Evolutionary conservation across 2,329 filamentous ascomycete genomes (phyloP).

Genomic region (Microsporum canis): DNA sequence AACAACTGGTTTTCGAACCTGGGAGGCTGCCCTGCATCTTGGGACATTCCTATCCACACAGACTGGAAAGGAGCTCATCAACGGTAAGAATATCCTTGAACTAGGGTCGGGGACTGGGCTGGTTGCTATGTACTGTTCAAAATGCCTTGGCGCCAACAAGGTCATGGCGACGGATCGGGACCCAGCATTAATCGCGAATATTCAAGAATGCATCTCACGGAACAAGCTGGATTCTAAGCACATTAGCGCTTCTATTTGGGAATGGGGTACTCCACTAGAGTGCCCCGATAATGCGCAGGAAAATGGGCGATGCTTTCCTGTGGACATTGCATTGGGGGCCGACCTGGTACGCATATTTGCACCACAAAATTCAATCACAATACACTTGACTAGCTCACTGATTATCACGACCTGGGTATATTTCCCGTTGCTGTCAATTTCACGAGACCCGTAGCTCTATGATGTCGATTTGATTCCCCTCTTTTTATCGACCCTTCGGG

Average conservation of each 20-base stretch:
- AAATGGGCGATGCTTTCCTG: slow-evolving; percentile 8
- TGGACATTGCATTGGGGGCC: slow-evolving; percentile 34
- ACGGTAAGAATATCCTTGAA: slow-evolving; percentile 48
- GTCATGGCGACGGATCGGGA: slow-evolving; percentile 55
- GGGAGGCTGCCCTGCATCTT: slow-evolving; percentile 57
- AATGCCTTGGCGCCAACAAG: slow-evolving; percentile 42
- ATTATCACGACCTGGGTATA: background rate
- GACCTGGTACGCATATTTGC: slow-evolving; percentile 27
- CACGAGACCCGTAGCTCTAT: slow-evolving; percentile 42
- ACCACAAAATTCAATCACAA: background rate
- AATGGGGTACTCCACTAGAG: slow-evolving; percentile 29
- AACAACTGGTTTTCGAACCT: slow-evolving; percentile 57
- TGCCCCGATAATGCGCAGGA: background rate
- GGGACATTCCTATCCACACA: slow-evolving; percentile 46
- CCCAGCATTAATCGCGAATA: slow-evolving; percentile 29
- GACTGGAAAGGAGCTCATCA: slow-evolving; percentile 36
- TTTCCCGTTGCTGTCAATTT: background rate
- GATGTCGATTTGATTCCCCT: slow-evolving; percentile 48
- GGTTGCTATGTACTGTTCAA: slow-evolving; percentile 52
- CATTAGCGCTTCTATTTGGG: slow-evolving; percentile 30
- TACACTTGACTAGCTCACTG: background rate
- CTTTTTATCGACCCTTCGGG: slow-evolving; percentile 44
- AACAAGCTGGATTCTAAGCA: slow-evolving; percentile 21
- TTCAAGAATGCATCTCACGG: slow-evolving; percentile 27
- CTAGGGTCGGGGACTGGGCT: slow-evolving; percentile 58